Evolutionary conservation across 1,284 basidiomycete genomes (phyloP).

Genomic region (Ceratorhiza oryzae-sativae): DNA sequence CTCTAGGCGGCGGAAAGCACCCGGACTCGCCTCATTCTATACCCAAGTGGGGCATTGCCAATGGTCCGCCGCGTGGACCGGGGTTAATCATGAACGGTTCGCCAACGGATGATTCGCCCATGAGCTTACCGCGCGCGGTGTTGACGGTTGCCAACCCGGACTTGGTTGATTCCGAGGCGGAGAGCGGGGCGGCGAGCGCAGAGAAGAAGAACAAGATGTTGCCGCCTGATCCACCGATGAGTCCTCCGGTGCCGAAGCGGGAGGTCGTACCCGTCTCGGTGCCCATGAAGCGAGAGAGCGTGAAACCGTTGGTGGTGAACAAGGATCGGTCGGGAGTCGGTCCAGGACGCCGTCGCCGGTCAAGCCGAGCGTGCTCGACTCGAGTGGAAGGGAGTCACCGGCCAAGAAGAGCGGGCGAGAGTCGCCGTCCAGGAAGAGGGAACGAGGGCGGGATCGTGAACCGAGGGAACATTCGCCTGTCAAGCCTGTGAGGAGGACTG

Average conservation of each 20-base stretch:
- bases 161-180: constrained; percentile 1
- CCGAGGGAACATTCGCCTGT: constrained; percentile 16
- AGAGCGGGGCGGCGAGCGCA: neutral
- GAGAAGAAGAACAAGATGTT: constrained; percentile 1
- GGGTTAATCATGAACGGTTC: constrained; percentile 22
- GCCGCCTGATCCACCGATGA: constrained; percentile 18
- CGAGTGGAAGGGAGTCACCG: constrained; percentile 20
- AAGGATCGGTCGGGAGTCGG: constrained; percentile 14
- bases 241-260: neutral
- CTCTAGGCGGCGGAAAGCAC: constrained; percentile 3
- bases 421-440: constrained; percentile 9
- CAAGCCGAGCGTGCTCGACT: neutral
- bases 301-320: constrained; percentile 28
- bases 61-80: neutral
- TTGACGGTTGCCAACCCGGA: constrained; percentile 33
- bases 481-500: constrained; percentile 24
- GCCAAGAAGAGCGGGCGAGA: constrained; percentile 4
- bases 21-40: constrained; percentile 36
- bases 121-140: constrained; percentile 12
- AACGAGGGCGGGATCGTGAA: neutral
- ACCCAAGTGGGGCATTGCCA: constrained; percentile 36
- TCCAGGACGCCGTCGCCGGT: constrained; percentile 34
- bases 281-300: neutral
- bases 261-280: neutral
- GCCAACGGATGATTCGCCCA: constrained; percentile 32